phyloP scores from a whole-genome alignment of 345 rosid species.

The Eucalyptus tenuipes region DNA sequence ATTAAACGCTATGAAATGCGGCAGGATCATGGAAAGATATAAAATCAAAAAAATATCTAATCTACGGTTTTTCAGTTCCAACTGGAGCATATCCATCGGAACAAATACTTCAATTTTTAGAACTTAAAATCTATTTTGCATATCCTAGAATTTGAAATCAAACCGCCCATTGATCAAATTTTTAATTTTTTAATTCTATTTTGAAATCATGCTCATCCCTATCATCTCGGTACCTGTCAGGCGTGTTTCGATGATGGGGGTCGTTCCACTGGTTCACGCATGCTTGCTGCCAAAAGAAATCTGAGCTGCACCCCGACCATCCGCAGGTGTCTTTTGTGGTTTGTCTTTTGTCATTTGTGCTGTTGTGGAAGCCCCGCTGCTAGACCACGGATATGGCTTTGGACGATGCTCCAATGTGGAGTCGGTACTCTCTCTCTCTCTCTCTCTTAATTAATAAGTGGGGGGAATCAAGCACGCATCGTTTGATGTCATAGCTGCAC shows the following conservation, averaged over 20 bases:
- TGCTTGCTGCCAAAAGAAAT: background rate
- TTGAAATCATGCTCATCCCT: background rate
- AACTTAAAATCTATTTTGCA: too few relatives aligned
- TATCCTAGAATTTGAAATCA: too few relatives aligned
- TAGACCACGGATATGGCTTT: background rate
- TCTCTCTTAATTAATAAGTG: background rate
- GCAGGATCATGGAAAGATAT: background rate
- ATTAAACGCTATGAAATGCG: rapidly evolving
- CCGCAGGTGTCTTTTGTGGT: background rate
- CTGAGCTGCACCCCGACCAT: background rate
- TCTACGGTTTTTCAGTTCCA: rapidly evolving
- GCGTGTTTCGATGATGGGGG: background rate
- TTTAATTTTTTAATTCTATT: too few relatives aligned
- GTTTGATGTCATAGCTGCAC: background rate
- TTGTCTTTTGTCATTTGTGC: background rate
- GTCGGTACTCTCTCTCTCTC: background rate
- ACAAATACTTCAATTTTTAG: too few relatives aligned
- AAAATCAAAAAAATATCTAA: too few relatives aligned
- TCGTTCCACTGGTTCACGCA: background rate
- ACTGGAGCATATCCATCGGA: rapidly evolving
- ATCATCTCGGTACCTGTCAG: background rate
- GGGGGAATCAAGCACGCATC: background rate
- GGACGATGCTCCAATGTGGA: background rate
- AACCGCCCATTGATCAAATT: background rate
- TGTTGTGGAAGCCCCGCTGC: background rate